Evolutionary conservation across 208 protist genomes (phyloP).

Genomic region (Acanthamoeba culbertsoni): DNA sequence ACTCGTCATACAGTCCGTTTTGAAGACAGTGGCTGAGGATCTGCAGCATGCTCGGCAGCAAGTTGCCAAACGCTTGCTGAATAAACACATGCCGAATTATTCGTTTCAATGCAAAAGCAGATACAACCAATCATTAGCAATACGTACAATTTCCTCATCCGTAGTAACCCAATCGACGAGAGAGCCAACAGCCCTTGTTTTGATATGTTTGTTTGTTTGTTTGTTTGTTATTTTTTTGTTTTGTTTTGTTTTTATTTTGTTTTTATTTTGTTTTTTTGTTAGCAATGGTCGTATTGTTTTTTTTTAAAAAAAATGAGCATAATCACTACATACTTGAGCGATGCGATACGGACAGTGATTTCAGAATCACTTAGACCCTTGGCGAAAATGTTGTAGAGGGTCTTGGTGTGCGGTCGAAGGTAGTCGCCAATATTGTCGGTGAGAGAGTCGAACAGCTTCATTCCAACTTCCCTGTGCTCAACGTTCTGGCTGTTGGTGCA

Average conservation of each 20-base stretch:
- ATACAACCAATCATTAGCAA: no score
- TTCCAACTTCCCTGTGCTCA: constrained; percentile 37
- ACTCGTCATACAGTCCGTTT: constrained; percentile 26
- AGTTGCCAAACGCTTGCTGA: constrained; percentile 12
- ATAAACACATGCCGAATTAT: not conserved
- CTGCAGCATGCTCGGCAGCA: not conserved
- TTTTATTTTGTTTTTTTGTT: no score
- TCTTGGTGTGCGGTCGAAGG: constrained; percentile 38
- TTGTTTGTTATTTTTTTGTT: no score
- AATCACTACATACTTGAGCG: not conserved
- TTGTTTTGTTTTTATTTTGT: no score
- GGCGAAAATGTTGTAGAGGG: constrained; percentile 34
- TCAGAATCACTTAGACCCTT: constrained; percentile 33
- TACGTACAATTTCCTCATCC: constrained; percentile 24
- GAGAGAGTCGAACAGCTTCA: constrained; percentile 44
- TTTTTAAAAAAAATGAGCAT: not conserved
- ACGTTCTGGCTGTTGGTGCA: constrained; percentile 46
- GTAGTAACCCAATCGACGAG: constrained; percentile 39
- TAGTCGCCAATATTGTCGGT: constrained; percentile 41
- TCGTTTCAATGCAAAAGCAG: no score
- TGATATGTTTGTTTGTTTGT: no score
- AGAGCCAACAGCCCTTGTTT: constrained; percentile 6
- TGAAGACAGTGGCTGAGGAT: constrained; percentile 4
- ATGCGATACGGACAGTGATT: not conserved
- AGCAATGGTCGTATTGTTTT: no score